These are phyloP conservation scores for Cryptococcus sp. DNA, from an alignment of 1,284 basidiomycete species.

Conservation along the genomic window DNA sequence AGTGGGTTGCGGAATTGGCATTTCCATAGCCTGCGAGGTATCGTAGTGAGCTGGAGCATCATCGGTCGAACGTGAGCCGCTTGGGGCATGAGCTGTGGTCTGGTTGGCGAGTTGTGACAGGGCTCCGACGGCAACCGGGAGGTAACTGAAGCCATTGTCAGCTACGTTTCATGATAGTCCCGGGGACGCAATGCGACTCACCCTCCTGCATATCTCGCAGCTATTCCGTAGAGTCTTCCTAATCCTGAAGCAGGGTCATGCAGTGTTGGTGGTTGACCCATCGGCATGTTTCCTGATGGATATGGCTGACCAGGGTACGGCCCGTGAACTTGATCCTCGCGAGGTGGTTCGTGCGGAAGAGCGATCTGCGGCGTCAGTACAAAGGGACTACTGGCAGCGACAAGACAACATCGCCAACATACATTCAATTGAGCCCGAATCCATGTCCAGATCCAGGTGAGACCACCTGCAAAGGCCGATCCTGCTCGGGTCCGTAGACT, in stretches of 20 bases:
- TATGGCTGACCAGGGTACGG: not conserved
- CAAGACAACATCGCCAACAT: slow-evolving; percentile 8
- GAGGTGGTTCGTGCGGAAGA: not conserved
- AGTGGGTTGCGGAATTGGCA: slow-evolving; percentile 31
- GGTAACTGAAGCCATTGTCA: slow-evolving; percentile 28
- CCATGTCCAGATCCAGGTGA: slow-evolving; percentile 41
- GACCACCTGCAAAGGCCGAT: slow-evolving; percentile 23
- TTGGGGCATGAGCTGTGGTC: slow-evolving; percentile 2
- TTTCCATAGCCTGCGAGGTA: slow-evolving; percentile 18
- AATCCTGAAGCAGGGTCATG: slow-evolving; percentile 43
- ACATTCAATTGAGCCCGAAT: slow-evolving; percentile 36
- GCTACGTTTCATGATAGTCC: not conserved
- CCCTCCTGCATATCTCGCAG: slow-evolving; percentile 36
- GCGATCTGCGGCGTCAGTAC: not conserved
- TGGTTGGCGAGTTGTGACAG: slow-evolving; percentile 22
- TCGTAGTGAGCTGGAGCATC: not conserved
- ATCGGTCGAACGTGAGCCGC: not conserved
- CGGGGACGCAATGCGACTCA: slow-evolving; percentile 16
- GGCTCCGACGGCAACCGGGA: slow-evolving; percentile 40
- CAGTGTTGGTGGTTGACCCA: slow-evolving; percentile 39
- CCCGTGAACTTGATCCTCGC: not conserved
- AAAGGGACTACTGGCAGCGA: not conserved
- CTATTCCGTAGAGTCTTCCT: slow-evolving; percentile 35
- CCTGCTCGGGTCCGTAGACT: slow-evolving; percentile 30
- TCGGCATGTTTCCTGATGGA: slow-evolving; percentile 3